phyloP scores from a whole-genome alignment of 495 filamentous ascomycete genomes.

The Lophiostoma macrostomum region DNA sequence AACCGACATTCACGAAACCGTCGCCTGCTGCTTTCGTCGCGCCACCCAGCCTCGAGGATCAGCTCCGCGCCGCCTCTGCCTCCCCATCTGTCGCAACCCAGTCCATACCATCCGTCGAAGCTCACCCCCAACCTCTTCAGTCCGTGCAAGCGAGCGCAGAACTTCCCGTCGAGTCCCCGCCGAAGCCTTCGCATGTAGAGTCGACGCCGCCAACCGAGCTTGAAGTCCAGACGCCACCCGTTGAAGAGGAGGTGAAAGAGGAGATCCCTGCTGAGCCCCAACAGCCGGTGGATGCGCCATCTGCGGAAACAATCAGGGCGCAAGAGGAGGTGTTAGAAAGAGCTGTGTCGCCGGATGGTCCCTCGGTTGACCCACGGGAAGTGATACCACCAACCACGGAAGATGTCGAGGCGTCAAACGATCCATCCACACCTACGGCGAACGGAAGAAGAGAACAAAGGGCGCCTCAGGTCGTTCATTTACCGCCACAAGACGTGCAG shows the following conservation, averaged over 20 bases:
- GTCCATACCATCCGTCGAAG: conserved; percentile 1
- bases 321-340: not conserved
- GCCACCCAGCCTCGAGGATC: conserved; percentile 15
- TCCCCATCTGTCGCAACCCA: conserved; percentile 26
- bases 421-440: no score
- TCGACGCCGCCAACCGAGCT: no score
- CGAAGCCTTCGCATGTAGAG: no score
- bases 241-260: not conserved
- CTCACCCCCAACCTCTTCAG: no score
- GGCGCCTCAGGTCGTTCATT: conserved; percentile 36
- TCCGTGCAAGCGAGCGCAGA: no score
- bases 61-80: conserved; percentile 25
- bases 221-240: not conserved
- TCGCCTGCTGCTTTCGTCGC: conserved; percentile 14
- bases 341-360: conserved; percentile 18
- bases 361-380: conserved; percentile 21
- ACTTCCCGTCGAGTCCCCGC: no score
- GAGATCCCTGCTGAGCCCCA: conserved; percentile 4
- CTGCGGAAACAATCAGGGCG: not conserved
- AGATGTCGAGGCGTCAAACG: no score
- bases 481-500: conserved; percentile 40
- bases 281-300: not conserved
- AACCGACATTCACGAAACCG: conserved; percentile 8
- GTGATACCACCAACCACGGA: conserved; percentile 20
- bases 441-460: conserved; percentile 14